Conservation (phyloP, 345 rosid species). For the Citrus sp. region DNA sequence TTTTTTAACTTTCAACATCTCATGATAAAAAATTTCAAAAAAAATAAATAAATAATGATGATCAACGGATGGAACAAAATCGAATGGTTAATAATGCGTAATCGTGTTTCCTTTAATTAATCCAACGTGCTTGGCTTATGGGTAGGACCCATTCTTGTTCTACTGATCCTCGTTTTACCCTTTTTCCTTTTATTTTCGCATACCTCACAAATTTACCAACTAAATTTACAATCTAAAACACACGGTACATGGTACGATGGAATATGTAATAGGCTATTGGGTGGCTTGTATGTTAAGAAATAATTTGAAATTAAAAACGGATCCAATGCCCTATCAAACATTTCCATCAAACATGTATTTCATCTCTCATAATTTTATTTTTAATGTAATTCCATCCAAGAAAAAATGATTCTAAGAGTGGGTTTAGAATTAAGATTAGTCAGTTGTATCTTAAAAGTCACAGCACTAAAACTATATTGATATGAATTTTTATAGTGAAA, state of each 20-base stretch:
- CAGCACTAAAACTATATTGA: no score
- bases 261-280: background rate
- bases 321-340: no score
- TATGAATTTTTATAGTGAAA: no score
- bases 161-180: constrained; percentile 5
- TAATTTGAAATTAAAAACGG: no score
- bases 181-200: background rate
- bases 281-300: background rate
- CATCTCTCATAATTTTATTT: no score
- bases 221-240: no score
- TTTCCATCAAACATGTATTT: no score
- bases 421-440: rapidly evolving
- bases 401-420: no score
- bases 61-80: background rate
- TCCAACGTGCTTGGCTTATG: background rate
- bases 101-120: background rate
- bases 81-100: background rate
- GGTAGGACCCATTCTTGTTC: constrained; percentile 2
- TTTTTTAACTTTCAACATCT: background rate
- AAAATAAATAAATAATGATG: background rate
- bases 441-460: no score
- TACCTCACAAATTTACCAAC: background rate
- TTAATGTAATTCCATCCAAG: no score
- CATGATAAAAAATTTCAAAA: background rate
- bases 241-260: background rate